phyloP scores from a whole-genome alignment of 495 filamentous ascomycete genomes.

The Penicillium ucsense region DNA sequence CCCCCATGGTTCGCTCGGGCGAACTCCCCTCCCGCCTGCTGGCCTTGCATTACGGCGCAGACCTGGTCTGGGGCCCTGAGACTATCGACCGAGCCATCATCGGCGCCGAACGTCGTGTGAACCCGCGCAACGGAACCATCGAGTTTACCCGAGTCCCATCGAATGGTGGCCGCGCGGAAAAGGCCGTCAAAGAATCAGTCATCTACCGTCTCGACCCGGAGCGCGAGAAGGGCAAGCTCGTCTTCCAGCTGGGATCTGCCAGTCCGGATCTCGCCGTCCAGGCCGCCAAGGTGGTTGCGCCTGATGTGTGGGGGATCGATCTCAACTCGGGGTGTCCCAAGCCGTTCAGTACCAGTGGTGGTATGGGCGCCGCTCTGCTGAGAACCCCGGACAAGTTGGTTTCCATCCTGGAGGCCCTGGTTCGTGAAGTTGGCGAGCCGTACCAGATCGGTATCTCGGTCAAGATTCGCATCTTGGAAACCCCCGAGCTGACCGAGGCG shows the following conservation, averaged over 20 bases:
- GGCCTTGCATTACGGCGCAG: slow-evolving; percentile 88
- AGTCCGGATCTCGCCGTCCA: slow-evolving; percentile 70
- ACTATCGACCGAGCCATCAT: slow-evolving; percentile 87
- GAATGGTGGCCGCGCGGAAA: slow-evolving; percentile 43
- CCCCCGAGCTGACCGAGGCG: slow-evolving; percentile 55
- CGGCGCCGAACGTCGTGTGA: slow-evolving; percentile 66
- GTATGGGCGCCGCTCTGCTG: slow-evolving; percentile 91
- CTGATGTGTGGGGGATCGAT: slow-evolving; percentile 86
- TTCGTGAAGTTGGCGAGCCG: slow-evolving; percentile 61
- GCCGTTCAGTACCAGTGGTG: slow-evolving; percentile 80
- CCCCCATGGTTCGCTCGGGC: slow-evolving; percentile 94
- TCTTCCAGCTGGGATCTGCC: slow-evolving; percentile 89
- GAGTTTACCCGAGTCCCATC: slow-evolving; percentile 74
- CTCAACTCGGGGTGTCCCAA: slow-evolving; percentile 97
- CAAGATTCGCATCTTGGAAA: slow-evolving; percentile 85
- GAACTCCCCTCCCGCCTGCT: slow-evolving; percentile 83
- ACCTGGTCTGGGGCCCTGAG: slow-evolving; percentile 96
- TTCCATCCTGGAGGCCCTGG: slow-evolving; percentile 70
- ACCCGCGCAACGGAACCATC: slow-evolving; percentile 62
- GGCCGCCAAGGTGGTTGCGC: slow-evolving; percentile 72
- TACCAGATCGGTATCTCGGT: slow-evolving; percentile 86
- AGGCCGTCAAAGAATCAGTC: slow-evolving; percentile 51
- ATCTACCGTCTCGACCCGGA: slow-evolving; percentile 77
- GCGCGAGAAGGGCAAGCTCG: slow-evolving; percentile 58
- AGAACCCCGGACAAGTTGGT: slow-evolving; percentile 72